Evolutionary conservation across 345 rosid species (phyloP).

Genomic region (Sonneratia alba): DNA sequence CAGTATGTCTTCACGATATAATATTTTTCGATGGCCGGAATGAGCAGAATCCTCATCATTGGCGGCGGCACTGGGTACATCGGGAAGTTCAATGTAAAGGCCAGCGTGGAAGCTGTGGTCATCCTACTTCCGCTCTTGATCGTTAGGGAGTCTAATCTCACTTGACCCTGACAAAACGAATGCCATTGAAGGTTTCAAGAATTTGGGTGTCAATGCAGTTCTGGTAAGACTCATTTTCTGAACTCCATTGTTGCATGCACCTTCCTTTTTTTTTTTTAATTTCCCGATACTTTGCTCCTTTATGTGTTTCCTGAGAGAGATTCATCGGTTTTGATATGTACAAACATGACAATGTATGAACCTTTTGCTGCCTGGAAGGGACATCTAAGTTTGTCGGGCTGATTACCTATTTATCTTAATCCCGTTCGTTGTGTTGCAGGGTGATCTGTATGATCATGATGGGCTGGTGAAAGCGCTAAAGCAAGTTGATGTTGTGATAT

Average conservation of each 20-base stretch:
- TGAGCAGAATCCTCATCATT: conserved; percentile 11
- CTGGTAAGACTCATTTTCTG: background rate
- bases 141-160: conserved; percentile 4
- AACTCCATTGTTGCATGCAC: background rate
- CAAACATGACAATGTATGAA: no score
- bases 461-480: conserved; percentile 8
- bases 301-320: no score
- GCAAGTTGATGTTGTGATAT: conserved; percentile 13
- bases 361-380: no score
- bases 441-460: conserved; percentile 8
- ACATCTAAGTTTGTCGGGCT: no score
- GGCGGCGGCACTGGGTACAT: conserved; percentile 6
- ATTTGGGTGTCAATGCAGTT: conserved; percentile 4
- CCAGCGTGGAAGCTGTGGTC: conserved; percentile 6
- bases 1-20: background rate
- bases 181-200: conserved; percentile 1
- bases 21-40: conserved; percentile 5
- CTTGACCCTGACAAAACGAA: conserved; percentile 2
- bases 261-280: no score
- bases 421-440: background rate
- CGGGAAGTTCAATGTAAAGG: conserved; percentile 12
- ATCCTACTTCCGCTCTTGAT: conserved; percentile 6
- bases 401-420: no score
- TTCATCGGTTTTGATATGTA: no score
- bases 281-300: no score